phyloP scores from a whole-genome alignment of 2,329 filamentous ascomycete genomes.

The Aspergillus persii region DNA sequence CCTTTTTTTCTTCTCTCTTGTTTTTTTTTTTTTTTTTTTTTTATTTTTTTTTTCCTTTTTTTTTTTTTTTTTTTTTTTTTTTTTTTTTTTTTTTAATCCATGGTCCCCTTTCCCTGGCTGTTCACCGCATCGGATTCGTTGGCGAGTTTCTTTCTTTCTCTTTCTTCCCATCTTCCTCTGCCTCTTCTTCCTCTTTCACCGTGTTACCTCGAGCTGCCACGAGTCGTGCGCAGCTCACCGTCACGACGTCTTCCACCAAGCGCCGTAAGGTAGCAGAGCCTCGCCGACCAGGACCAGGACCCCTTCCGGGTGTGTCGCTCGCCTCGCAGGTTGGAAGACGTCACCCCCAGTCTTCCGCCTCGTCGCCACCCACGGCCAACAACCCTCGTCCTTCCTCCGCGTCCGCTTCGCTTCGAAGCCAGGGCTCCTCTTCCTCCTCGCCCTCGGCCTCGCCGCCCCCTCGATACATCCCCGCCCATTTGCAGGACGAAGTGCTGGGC shows the following conservation, averaged over 20 bases:
- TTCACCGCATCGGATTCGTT: background rate
- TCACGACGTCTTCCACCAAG: conserved; percentile 52
- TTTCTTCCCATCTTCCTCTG: background rate
- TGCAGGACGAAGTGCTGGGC: conserved; percentile 52
- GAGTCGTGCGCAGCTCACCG: conserved; percentile 44
- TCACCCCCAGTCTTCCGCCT: conserved; percentile 25
- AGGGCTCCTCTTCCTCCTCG: conserved; percentile 29
- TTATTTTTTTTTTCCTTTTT: background rate
- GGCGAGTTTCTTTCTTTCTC: background rate
- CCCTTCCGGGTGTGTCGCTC: conserved; percentile 27
- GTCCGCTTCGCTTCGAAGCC: conserved; percentile 24
- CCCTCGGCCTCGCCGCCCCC: conserved; percentile 35
- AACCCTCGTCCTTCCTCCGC: conserved; percentile 19
- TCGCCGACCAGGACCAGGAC: conserved; percentile 41
- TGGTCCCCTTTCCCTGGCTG: background rate
- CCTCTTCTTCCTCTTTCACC: conserved; percentile 1
- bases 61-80: background rate
- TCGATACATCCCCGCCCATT: conserved; percentile 55
- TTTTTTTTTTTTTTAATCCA: background rate
- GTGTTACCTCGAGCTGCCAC: conserved; percentile 44
- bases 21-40: background rate
- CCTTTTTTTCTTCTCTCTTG: background rate
- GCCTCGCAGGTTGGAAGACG: conserved; percentile 36
- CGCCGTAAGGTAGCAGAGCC: conserved; percentile 48
- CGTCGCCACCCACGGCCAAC: background rate